Evolutionary conservation across 441 rosid species (phyloP), one percentile per base, ranked within the genome.

Genomic region (Gossypium laxum): DNA sequence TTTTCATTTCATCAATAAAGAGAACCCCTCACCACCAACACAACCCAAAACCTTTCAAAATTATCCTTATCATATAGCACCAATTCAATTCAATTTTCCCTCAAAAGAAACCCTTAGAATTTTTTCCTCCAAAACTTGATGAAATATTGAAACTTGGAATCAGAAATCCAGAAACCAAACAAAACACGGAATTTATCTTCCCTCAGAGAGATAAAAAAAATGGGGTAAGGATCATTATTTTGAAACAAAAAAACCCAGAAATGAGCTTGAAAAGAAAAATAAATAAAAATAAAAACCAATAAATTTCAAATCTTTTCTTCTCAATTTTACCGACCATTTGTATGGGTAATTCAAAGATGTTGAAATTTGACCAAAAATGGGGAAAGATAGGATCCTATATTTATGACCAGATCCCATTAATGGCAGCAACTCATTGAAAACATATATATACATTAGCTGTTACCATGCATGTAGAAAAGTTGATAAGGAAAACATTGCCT

Each of bases 1-100:
- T 78, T 81, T 70, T 84, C 90, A 90, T 88, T 81, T 86, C 89
- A 85, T 85, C 71, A 75, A 71, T 67, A 28, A 43, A 76, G 66
- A 72, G 81, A 79, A 78, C 73, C 80, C 73, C 22, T 24, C 54
- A 71, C 73, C 71, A 47, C 75, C 70, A 67, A 48, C 22, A 67
- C 70, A 52, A 71, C 15, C 47, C 76, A 70, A 81, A 80, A 77
- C 77, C 84, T 74, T 47, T 47, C 32, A n/a, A 72, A 52, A 41
- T 17, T 72, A 68, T 67, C 70, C 60, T 67, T 55, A 11, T 11
- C 22, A 41, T 61, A 45, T 75, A 67, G 58, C 72, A 43, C 17
- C 65, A 38, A 41, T 69, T 17, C 75, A 75, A 67, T 67, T 62
- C 34, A 65, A 5, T 58, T 72, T 43, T 50, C 17, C 56, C 14